phyloP scores from a whole-genome alignment of 2,329 filamentous ascomycete genomes.

The Nothophoma quercina region DNA sequence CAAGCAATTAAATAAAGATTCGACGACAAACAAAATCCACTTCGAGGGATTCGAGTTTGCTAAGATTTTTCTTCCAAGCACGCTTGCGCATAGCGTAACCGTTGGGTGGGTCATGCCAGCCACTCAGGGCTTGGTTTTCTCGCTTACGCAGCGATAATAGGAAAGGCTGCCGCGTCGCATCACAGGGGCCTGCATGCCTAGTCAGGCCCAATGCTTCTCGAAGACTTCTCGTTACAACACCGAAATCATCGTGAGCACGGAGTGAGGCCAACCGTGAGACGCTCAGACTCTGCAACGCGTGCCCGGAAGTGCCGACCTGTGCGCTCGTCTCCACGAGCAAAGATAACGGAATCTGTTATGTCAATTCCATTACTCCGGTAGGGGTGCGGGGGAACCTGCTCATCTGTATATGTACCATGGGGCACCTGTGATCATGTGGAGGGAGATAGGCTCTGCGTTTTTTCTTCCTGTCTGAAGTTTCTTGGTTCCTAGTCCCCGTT shows the following conservation, averaged over 20 bases:
- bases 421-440: constrained; percentile 14
- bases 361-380: constrained; percentile 20
- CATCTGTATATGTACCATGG: constrained; percentile 20
- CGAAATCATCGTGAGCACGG: constrained; percentile 15
- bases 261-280: constrained; percentile 16
- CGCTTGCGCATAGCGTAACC: constrained; percentile 9
- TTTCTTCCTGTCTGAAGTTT: neutral
- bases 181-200: constrained; percentile 17
- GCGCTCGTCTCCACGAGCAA: constrained; percentile 14
- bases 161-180: constrained; percentile 15
- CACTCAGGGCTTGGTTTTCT: neutral
- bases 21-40: constrained; percentile 21
- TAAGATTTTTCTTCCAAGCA: constrained; percentile 14
- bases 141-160: neutral
- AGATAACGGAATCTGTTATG: constrained; percentile 20
- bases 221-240: constrained; percentile 17
- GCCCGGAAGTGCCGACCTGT: constrained; percentile 13
- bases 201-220: constrained; percentile 12
- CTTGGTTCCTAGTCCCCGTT: constrained; percentile 4
- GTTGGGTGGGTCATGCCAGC: neutral
- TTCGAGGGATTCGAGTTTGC: constrained; percentile 2
- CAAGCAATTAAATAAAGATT: constrained; percentile 17
- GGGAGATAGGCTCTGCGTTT: constrained; percentile 1
- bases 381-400: constrained; percentile 15
- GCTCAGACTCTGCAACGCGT: constrained; percentile 9